Evolutionary conservation across 2,329 filamentous ascomycete species (phyloP).

Genomic region (Fusarium papillatum): DNA sequence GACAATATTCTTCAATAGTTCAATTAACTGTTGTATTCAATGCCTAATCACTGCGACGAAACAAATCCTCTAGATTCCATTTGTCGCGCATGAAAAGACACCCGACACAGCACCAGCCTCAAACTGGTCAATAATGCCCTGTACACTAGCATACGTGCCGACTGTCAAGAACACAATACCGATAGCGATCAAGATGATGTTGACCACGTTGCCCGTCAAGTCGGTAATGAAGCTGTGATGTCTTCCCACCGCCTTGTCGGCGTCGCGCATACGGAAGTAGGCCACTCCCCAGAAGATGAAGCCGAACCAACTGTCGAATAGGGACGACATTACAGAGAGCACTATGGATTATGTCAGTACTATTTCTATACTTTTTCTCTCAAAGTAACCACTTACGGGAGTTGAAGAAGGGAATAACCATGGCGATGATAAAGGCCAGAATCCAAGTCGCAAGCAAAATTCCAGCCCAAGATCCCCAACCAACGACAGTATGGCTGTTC

Average conservation of each 20-base stretch:
- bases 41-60: not conserved
- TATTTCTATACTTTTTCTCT: not conserved
- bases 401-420: constrained; percentile 94
- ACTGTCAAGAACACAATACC: constrained; percentile 86
- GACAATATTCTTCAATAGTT: not conserved
- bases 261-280: constrained; percentile 81
- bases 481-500: constrained; percentile 82
- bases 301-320: constrained; percentile 94
- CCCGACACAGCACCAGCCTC: constrained; percentile 72
- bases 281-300: constrained; percentile 96
- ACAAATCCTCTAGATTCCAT: constrained; percentile 64
- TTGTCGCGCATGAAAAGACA: constrained; percentile 81
- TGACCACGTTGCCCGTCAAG: constrained; percentile 71
- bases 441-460: constrained; percentile 83
- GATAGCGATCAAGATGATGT: constrained; percentile 78
- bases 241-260: constrained; percentile 68
- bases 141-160: constrained; percentile 85
- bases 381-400: constrained; percentile 64
- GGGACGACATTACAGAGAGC: constrained; percentile 83
- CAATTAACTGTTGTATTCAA: not conserved
- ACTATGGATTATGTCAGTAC: constrained; percentile 53
- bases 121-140: constrained; percentile 83
- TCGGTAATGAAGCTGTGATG: constrained; percentile 64
- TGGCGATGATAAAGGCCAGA: constrained; percentile 91
- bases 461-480: constrained; percentile 83